Base-by-base conservation (phyloP, 495 filamentous ascomycete genomes). In the Penicillium cataractarum region DNA sequence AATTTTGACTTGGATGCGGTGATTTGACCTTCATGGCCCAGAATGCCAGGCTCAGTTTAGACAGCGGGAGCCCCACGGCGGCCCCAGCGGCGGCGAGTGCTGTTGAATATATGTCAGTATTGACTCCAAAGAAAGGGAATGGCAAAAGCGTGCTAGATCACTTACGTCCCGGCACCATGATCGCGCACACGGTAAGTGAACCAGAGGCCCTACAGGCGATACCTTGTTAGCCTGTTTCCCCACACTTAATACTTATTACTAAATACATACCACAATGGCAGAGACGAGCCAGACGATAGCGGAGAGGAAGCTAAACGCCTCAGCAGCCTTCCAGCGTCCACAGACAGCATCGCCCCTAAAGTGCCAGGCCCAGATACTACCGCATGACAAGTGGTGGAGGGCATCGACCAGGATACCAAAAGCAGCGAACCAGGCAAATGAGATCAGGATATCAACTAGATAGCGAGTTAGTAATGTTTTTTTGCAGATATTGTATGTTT, bases 251-350 rank as follows among this genome's bases (percentile, higher is more conserved):
- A 3, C 0, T 42, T 9, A 29, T 56, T 0, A 26, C 9, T 19
- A n/a, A 6, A 26, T 54, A 78, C 78, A 32, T 64, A 81, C 78
- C 55, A 89, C 58, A 31, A 89, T 67, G 22, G 78, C 81, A 52
- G 84, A 87, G 13, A 79, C 83, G 31, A 90, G 83, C 87, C 87
- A 91, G 69, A 84, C 76, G 62, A 86, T 81, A 35, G 86, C 87
- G n/a, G 84, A 85, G 56, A 91, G 65, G 71, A 90, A 91, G 61
- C 78, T 76, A 73, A 91, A 90, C 1, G 87, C 89, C 64, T 89
- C 80, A 37, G 82, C 80, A 15, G 88, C 84, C 74, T 88, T 90
- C 86, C 84, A 89, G 57, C 84, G 78, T 37, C 79, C 71, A 67
- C 88, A 91, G 9, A 74, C 70, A 4, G 67, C 57, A 53, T 74